Base-by-base conservation (phyloP, 2,329 filamentous ascomycete genomes). In the Calonectria montana region DNA sequence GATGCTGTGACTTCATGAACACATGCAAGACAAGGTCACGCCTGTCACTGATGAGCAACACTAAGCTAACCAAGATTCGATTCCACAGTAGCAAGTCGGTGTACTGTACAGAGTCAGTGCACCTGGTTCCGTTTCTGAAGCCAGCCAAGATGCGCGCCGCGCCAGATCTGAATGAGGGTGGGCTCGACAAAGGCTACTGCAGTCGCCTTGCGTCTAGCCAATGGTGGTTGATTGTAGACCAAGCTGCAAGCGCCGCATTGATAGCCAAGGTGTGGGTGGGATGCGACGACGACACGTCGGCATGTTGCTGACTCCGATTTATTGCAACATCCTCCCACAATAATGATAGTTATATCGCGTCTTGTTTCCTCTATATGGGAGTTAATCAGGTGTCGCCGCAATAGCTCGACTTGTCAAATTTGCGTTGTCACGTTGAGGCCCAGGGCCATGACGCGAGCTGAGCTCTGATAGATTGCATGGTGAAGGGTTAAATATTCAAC, bases 381-480 rank as follows among this genome's bases (percentile, higher is more conserved):
- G 21, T 57, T 63, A 25, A 62, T 69, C 55, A 62, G 31, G 41
- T 25, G 53, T 6, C 66, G 18, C 67, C 55, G 35, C 48, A 27
- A 50, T 57, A 57, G 39, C 21, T 31, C n/a, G 31, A 21, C 18
- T 55, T n/a, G 50, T 39, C 23, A 16, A 59, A 67, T 50, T 67
- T 65, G 12, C 53, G 16, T 21, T 63, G 57, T 67, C 67, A 12
- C 53, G 16, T 21, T 63, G 21, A 16, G 41, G 55, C 50, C 63
- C 27, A 18, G 48, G 41, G 48, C 23, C 35, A 50, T 74, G 70
- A 68, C 69, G 66, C 69, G 66, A 73, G 69, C 73, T 41, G 65
- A 39, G 47, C 63, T 47, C 31, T 35, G 13, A 10, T 35, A 21
- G n/a, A 37, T 39, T 59, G 8, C 25, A 43, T 25, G n/a, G 27